Evolutionary conservation across 176 grass and related monocot genomes (phyloP).

Genomic region (Musa troglodytarum): DNA sequence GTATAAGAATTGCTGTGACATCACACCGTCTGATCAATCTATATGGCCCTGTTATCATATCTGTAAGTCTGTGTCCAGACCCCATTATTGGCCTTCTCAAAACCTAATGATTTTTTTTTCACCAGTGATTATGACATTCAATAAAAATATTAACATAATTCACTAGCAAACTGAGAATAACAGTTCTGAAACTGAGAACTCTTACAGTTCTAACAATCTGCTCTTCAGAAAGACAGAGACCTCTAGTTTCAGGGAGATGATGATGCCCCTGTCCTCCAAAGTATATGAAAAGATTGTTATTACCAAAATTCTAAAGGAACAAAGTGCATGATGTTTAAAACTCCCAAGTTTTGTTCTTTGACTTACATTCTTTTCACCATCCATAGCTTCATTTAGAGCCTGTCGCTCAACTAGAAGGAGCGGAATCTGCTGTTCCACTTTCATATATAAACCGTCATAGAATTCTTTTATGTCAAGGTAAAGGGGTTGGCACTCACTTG

Average conservation of each 20-base stretch:
- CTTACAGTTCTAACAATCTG: conserved; percentile 86
- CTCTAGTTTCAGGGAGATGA: conserved; percentile 84
- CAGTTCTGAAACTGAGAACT: conserved; percentile 2
- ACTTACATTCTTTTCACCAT: conserved; percentile 80
- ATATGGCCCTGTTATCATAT: conserved; percentile 50
- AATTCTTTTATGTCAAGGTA: conserved; percentile 93
- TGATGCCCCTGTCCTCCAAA: conserved; percentile 55
- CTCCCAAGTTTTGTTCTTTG: not conserved
- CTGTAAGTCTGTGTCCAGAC: conserved; percentile 57
- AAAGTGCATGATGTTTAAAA: conserved; percentile 21
- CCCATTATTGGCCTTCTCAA: conserved; percentile 61
- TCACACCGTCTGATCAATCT: conserved; percentile 54
- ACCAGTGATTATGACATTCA: not conserved
- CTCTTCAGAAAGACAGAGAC: conserved; percentile 94
- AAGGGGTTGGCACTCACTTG: conserved; percentile 72
- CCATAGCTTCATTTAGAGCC: conserved; percentile 89
- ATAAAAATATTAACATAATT: no score
- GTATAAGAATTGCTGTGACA: conserved; percentile 87
- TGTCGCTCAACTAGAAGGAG: conserved; percentile 87
- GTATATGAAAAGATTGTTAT: conserved; percentile 6
- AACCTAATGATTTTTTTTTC: conserved; percentile 32
- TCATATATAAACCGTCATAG: conserved; percentile 97
- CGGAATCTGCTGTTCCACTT: conserved; percentile 88
- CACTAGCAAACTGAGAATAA: not conserved
- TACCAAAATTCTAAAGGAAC: conserved; percentile 5